phyloP scores from a whole-genome alignment of 2,329 filamentous ascomycete species.

The Colletotrichum limetticola region DNA sequence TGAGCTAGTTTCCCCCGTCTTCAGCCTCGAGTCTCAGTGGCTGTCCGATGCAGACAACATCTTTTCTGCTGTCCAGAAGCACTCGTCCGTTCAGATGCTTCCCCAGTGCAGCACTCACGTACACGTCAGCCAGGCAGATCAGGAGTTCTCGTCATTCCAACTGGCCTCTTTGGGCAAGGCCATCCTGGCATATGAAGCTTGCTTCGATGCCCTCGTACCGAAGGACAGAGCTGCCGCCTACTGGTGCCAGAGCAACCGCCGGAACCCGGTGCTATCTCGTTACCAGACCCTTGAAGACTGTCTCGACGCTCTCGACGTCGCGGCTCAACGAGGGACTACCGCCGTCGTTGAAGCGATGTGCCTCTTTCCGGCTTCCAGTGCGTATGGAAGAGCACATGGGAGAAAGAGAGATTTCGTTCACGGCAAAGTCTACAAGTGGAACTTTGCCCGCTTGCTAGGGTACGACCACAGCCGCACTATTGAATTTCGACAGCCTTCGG shows the following conservation, averaged over 20 bases:
- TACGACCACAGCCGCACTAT: constrained; percentile 41
- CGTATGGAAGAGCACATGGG: constrained; percentile 44
- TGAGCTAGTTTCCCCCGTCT: constrained; percentile 51
- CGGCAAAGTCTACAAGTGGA: constrained; percentile 54
- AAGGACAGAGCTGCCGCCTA: constrained; percentile 40
- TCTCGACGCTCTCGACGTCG: constrained; percentile 40
- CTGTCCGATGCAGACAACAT: constrained; percentile 43
- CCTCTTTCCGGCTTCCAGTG: constrained; percentile 42
- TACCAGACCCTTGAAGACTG: constrained; percentile 37
- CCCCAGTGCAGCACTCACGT: constrained; percentile 50
- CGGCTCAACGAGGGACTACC: constrained; percentile 10
- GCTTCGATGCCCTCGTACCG: constrained; percentile 45
- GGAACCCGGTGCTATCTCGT: constrained; percentile 39
- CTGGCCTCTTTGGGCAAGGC: constrained; percentile 45
- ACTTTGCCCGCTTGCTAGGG: constrained; percentile 45
- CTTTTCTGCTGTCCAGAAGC: constrained; percentile 41
- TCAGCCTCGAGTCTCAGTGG: constrained; percentile 42
- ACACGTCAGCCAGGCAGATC: constrained; percentile 43
- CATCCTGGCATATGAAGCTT: constrained; percentile 47
- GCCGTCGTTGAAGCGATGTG: constrained; percentile 46
- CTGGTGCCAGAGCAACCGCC: constrained; percentile 50
- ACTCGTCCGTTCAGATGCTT: constrained; percentile 41
- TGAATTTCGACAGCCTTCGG: constrained; percentile 50
- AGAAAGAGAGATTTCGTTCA: constrained; percentile 47
- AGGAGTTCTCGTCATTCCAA: constrained; percentile 36